A percentile compares a stretch with the other conserved stretches of the same genome.
Evolutionary conservation across 768 basidiomycete species (phyloP).

Genomic region (Serpula lacrymans): DNA sequence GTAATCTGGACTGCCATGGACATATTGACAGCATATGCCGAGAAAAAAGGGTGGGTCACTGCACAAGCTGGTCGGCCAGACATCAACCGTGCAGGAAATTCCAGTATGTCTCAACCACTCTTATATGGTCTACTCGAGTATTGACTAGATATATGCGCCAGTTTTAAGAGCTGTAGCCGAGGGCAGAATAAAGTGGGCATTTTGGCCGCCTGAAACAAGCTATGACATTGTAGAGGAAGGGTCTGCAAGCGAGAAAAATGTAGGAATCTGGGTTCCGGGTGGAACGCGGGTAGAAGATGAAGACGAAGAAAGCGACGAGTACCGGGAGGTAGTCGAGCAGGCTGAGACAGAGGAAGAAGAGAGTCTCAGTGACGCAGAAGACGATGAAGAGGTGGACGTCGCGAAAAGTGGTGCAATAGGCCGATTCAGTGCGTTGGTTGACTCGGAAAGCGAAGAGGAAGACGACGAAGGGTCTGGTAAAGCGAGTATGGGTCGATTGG

Average conservation of each 20-base stretch:
- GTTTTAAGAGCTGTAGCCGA: slow-evolving; percentile 84
- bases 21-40: slow-evolving; percentile 74
- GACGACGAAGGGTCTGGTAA: slow-evolving; percentile 10
- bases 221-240: slow-evolving; percentile 24
- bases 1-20: slow-evolving; percentile 81
- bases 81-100: slow-evolving; percentile 84
- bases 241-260: slow-evolving; percentile 24
- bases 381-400: slow-evolving; percentile 13
- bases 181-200: slow-evolving; percentile 78
- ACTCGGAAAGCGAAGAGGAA: slow-evolving; percentile 17
- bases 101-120: slow-evolving; percentile 51
- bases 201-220: slow-evolving; percentile 64
- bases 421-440: too few relatives aligned
- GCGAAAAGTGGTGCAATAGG: slow-evolving; percentile 8
- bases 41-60: slow-evolving; percentile 79
- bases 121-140: slow-evolving; percentile 2
- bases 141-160: slow-evolving; percentile 21
- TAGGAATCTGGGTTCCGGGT: slow-evolving; percentile 59
- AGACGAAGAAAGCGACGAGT: slow-evolving; percentile 31
- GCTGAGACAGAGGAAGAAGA: too few relatives aligned
- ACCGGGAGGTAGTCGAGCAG: slow-evolving; percentile 30
- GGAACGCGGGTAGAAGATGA: slow-evolving; percentile 20
- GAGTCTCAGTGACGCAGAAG: slow-evolving; percentile 19
- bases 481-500: slow-evolving; percentile 10
- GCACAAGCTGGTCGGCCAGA: slow-evolving; percentile 91